Percentiles rank a stretch among this genome's conserved stretches.
Evolutionary conservation across 768 basidiomycete genomes (phyloP).

Genomic region (Phanerochaete sordida): DNA sequence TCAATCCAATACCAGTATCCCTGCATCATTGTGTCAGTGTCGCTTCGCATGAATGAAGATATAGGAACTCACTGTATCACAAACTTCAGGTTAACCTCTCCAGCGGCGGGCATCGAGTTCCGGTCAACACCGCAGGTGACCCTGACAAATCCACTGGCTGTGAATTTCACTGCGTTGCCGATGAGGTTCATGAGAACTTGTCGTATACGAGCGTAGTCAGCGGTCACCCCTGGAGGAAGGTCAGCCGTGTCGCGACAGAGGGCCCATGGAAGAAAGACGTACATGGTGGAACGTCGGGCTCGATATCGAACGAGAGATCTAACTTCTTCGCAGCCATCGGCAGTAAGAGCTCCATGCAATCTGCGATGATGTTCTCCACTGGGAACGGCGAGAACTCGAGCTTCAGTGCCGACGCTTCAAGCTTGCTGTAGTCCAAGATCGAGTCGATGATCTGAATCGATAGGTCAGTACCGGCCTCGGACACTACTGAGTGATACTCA

Average conservation of each 20-base stretch:
- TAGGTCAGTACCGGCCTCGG: conserved; percentile 1
- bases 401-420: conserved; percentile 75
- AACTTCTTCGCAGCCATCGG: conserved; percentile 75
- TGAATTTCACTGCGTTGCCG: conserved; percentile 77
- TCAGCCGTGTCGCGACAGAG: neutral
- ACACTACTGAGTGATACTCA: conserved; percentile 16
- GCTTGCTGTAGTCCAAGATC: conserved; percentile 75
- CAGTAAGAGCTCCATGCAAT: conserved; percentile 73
- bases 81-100: conserved; percentile 57
- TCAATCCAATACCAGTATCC: conserved; percentile 72
- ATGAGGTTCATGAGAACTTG: conserved; percentile 80
- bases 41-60: neutral
- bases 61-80: conserved; percentile 48
- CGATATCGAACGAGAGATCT: conserved; percentile 70
- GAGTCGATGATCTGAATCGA: conserved; percentile 68
- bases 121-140: conserved; percentile 58
- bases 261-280: conserved; percentile 16
- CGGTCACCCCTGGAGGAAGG: conserved; percentile 52
- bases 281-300: conserved; percentile 64
- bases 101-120: conserved; percentile 26
- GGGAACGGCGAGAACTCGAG: conserved; percentile 63
- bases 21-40: conserved; percentile 26
- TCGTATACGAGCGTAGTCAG: conserved; percentile 70
- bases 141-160: conserved; percentile 57
- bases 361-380: conserved; percentile 70